Evolutionary conservation across 257 asterid genomes (phyloP).

Genomic region (Capsicum rhomboideum): DNA sequence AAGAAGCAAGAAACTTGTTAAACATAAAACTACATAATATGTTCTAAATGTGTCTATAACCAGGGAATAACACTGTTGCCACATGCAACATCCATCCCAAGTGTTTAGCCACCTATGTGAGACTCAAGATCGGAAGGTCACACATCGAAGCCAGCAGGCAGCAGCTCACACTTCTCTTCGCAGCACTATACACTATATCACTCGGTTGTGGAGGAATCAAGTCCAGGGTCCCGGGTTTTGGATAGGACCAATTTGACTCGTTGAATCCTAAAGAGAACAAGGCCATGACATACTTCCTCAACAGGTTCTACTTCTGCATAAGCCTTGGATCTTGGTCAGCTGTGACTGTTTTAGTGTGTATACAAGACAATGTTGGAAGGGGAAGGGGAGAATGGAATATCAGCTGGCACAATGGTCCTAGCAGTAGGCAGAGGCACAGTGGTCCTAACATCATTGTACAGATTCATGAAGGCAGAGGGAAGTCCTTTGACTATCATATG

Average conservation of each 20-base stretch:
- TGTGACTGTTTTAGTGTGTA: not conserved
- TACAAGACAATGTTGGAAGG: conserved; percentile 10
- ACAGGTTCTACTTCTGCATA: not conserved
- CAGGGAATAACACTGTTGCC: not conserved
- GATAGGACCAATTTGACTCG: conserved; percentile 5
- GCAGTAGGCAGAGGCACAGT: no score
- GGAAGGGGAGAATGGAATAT: not conserved
- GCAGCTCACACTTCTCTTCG: not conserved
- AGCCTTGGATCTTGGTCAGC: conserved; percentile 2
- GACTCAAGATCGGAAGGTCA: not conserved
- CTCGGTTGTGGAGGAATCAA: conserved; percentile 5
- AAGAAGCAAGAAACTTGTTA: not conserved
- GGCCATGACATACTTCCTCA: conserved; percentile 1
- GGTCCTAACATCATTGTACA: not conserved
- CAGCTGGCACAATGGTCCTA: not conserved
- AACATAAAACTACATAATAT: not conserved
- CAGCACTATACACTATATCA: conserved; percentile 4
- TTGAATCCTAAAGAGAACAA: not conserved
- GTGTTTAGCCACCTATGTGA: not conserved
- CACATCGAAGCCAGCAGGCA: not conserved
- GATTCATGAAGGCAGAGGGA: not conserved
- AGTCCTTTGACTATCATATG: conserved; percentile 1
- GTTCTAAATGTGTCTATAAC: not conserved
- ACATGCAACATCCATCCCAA: conserved; percentile 5
- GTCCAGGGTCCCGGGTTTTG: not conserved